Base-by-base conservation (phyloP, 179 eudicot species). In the Camellia oleifera region DNA sequence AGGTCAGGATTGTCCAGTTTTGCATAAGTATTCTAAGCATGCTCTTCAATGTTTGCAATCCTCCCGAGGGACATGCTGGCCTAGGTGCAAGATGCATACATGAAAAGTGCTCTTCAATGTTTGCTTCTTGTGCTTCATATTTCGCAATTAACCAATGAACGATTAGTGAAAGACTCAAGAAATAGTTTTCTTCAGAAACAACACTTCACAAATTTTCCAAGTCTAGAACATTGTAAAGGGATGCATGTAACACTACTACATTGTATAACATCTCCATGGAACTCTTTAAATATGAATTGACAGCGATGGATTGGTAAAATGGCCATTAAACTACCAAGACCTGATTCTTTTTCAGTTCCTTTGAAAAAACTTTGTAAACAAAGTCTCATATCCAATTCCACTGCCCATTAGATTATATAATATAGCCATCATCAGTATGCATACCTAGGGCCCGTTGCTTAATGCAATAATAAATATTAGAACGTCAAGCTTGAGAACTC, bases 1-100 rank as follows among this genome's bases (percentile, higher is more conserved):
- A 96, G 97, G 99, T 96, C 26, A 80, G 83, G 83, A 69, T 81
- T 12, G 13, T 76, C 75, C 23, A 32, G 12, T n/a, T 69, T 42
- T 56, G 58, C 72, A 26, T 13, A 45, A 77, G 10, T 77, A 23
- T 4, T 48, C 20, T 50, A 53, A 23, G 40, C 13, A 23, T 77
- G 45, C 14, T 65, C 13, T 65, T 46, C 46, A 48, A 3, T 46
- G 60, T 23, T 64, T 64, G 44, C 14, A 77, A 23, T 20, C 8
- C 57, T 23, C 52, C n/a, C 10, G 0, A 3, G 54, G 57, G 13
- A 63, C 11, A 13, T 63, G 26, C 13, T 23, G 15, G 5, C 72
- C 23, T 15, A 64, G 26, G 61, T 1, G 18, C 42, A n/a, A 45
- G 69, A 46, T 76, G 44, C 69, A 13, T 76, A 20, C 7, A 20